A percentile compares a stretch with the other conserved stretches of the same genome.
These are phyloP conservation scores for Fraxinus baroniana DNA, from an alignment of 305 asterid species.

Conservation along the genomic window DNA sequence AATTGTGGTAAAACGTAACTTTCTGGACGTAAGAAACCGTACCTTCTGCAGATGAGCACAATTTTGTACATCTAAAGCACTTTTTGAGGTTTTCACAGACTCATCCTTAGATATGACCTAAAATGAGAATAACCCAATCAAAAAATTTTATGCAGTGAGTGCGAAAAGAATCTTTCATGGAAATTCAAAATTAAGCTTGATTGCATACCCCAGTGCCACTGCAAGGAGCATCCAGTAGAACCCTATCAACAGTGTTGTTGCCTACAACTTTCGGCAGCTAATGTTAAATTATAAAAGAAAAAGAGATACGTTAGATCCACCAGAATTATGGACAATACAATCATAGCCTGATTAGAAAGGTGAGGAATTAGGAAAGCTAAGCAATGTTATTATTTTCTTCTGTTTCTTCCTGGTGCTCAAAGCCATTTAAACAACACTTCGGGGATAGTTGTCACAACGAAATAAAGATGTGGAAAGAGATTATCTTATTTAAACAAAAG, in stretches of 20 bases:
- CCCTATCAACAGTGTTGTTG: conserved; percentile 70
- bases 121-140: neutral
- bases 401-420: neutral
- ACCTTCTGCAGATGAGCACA: conserved; percentile 86
- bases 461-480: neutral
- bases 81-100: conserved; percentile 88
- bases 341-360: neutral
- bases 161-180: conserved; percentile 15
- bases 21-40: conserved; percentile 7
- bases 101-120: conserved; percentile 85
- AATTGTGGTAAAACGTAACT: conserved; percentile 5
- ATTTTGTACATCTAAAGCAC: conserved; percentile 71
- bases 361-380: neutral
- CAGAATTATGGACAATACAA: neutral
- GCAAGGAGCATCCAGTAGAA: conserved; percentile 97
- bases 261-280: conserved; percentile 92
- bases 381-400: neutral
- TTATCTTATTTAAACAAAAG: neutral
- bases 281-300: conserved; percentile 24
- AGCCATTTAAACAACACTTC: neutral
- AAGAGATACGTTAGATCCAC: neutral
- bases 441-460: neutral
- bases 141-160: neutral
- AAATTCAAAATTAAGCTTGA: conserved; percentile 15
- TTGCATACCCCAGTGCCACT: conserved; percentile 95